Evolutionary conservation across 805 yeast genomes (phyloP).

Genomic region (Naumovozyma dairenensis): DNA sequence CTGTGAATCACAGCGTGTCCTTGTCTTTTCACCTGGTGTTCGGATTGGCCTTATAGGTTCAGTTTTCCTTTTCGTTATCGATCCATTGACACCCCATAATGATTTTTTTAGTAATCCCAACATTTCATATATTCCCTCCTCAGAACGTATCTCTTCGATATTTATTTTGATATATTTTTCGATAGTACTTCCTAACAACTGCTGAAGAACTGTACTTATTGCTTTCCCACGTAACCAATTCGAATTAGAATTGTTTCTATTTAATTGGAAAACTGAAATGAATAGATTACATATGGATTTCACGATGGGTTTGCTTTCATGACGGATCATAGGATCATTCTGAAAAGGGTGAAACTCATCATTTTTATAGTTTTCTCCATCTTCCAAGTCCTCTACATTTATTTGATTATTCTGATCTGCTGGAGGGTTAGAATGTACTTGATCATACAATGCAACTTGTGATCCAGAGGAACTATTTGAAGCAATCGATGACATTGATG

Average conservation of each 20-base stretch:
- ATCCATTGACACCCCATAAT: slow-evolving; percentile 47
- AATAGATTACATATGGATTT: slow-evolving; percentile 75
- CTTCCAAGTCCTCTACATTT: no score
- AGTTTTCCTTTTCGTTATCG: slow-evolving; percentile 34
- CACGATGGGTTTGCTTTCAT: slow-evolving; percentile 42
- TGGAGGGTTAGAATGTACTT: no score
- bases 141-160: slow-evolving; percentile 20
- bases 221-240: slow-evolving; percentile 81
- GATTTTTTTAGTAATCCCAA: slow-evolving; percentile 24
- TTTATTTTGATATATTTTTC: slow-evolving; percentile 52
- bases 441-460: no score
- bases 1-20: slow-evolving; percentile 49
- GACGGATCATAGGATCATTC: no score
- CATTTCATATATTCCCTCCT: slow-evolving; percentile 36
- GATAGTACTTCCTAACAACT: slow-evolving; percentile 76
- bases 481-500: no score
- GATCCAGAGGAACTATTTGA: no score
- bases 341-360: no score
- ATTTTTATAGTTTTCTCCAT: no score
- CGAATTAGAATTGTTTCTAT: slow-evolving; percentile 47
- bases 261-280: slow-evolving; percentile 57
- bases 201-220: slow-evolving; percentile 69
- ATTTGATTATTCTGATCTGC: no score
- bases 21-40: slow-evolving; percentile 40
- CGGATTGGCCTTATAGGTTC: slow-evolving; percentile 23